Conservation (phyloP, 352 stramenopile genomes). For the Elongisporangium prolatum region DNA sequence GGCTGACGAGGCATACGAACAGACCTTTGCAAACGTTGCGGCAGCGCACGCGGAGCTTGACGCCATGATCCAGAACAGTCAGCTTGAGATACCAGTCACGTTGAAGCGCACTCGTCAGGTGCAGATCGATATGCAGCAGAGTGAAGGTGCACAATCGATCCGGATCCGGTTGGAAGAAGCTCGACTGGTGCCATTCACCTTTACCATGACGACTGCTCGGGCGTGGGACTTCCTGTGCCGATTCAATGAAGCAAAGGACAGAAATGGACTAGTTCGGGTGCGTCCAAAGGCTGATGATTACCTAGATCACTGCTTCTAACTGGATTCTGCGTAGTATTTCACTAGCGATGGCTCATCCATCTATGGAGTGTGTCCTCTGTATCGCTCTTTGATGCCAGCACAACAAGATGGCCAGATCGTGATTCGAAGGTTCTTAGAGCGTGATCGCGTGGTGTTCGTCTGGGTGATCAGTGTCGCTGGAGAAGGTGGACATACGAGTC, state of each 20-base stretch:
- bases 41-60: neutral
- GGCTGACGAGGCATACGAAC: neutral
- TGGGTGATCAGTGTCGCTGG: neutral
- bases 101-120: neutral
- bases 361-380: neutral
- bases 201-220: constrained; percentile 17
- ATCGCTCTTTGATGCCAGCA: neutral
- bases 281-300: neutral
- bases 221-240: constrained; percentile 32
- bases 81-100: neutral
- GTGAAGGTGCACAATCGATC: constrained; percentile 11
- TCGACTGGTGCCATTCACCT: constrained; percentile 23
- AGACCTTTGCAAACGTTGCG: neutral
- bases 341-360: neutral
- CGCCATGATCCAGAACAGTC: neutral
- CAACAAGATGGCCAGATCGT: neutral
- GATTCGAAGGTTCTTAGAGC: neutral
- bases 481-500: neutral
- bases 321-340: neutral
- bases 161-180: constrained; percentile 43
- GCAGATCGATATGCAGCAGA: neutral
- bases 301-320: neutral
- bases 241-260: constrained; percentile 7
- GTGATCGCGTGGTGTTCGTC: neutral
- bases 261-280: constrained; percentile 27